Conservation (phyloP, 148 eudicot genomes). For the Vaccinium darrowii region DNA sequence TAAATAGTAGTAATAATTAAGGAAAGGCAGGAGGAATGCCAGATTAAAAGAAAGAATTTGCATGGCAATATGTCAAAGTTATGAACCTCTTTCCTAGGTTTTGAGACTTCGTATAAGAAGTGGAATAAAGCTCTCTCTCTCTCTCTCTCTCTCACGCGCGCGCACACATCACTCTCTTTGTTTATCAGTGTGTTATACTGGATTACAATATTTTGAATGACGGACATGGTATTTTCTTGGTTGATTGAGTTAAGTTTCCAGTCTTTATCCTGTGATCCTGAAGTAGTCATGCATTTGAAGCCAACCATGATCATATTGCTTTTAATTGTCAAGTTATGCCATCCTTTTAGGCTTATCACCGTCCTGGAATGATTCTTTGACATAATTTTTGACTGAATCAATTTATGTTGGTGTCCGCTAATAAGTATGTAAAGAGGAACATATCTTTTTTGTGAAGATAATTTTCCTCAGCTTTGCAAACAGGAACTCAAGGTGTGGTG, state of each 20-base stretch:
- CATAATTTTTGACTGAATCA: background rate
- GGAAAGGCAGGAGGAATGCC: background rate
- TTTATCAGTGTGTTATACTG: background rate
- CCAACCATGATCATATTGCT: background rate
- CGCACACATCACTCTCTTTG: background rate
- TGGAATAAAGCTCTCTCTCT: background rate
- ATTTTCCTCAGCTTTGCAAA: constrained; percentile 19
- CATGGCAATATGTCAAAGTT: background rate
- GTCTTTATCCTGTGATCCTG: background rate
- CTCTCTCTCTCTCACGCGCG: too few species aligned
- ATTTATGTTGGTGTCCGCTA: background rate
- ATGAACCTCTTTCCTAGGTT: background rate
- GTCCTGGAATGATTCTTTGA: background rate
- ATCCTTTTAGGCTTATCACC: background rate
- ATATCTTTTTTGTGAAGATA: background rate
- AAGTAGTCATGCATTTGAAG: background rate
- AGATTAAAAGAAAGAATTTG: background rate
- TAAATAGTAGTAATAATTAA: background rate
- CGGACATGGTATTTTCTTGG: background rate
- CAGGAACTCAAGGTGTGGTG: constrained; percentile 46
- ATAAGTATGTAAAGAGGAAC: background rate
- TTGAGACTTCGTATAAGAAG: background rate
- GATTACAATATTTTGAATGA: background rate
- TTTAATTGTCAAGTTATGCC: background rate
- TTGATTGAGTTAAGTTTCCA: background rate